Percentiles rank a stretch among this genome's conserved stretches.
These are phyloP conservation scores for Phytophthora cryptogea DNA, from an alignment of 352 stramenopile genomes.

Conservation along the genomic window DNA sequence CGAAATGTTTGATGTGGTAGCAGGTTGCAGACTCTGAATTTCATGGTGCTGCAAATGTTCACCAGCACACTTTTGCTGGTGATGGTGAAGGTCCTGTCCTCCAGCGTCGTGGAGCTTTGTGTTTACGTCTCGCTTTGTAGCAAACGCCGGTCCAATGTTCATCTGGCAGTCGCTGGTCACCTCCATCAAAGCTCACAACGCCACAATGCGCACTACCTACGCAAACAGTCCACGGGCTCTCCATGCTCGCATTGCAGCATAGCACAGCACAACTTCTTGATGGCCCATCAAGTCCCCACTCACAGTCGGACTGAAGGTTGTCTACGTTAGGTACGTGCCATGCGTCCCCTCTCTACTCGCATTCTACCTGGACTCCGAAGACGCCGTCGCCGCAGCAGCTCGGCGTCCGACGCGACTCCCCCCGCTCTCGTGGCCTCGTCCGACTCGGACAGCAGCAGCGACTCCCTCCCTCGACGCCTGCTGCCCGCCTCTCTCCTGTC, in stretches of 20 bases:
- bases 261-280: slow-evolving; percentile 5
- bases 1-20: too few species aligned
- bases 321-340: slow-evolving; percentile 15
- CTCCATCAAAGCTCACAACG: slow-evolving; percentile 22
- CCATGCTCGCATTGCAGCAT: slow-evolving; percentile 8
- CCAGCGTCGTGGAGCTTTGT: neutral
- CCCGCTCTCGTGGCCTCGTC: slow-evolving; percentile 10
- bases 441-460: slow-evolving; percentile 21
- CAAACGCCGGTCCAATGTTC: neutral
- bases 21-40: too few species aligned
- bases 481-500: slow-evolving; percentile 19
- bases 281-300: slow-evolving; percentile 7
- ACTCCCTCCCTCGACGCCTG: slow-evolving; percentile 8
- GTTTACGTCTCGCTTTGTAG: slow-evolving; percentile 3
- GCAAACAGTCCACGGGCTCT: slow-evolving; percentile 20
- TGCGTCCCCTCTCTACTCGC: slow-evolving; percentile 34
- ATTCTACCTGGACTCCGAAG: slow-evolving; percentile 23
- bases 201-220: slow-evolving; percentile 24
- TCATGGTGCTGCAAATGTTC: too few species aligned
- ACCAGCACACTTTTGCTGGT: neutral
- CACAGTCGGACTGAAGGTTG: neutral
- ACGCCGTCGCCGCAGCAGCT: slow-evolving; percentile 27
- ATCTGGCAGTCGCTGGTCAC: neutral
- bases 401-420: slow-evolving; percentile 20
- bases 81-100: neutral